These are phyloP conservation scores for Cladosporium oxysporum DNA, from an alignment of 2,329 filamentous ascomycete genomes.

Conservation along the genomic window DNA sequence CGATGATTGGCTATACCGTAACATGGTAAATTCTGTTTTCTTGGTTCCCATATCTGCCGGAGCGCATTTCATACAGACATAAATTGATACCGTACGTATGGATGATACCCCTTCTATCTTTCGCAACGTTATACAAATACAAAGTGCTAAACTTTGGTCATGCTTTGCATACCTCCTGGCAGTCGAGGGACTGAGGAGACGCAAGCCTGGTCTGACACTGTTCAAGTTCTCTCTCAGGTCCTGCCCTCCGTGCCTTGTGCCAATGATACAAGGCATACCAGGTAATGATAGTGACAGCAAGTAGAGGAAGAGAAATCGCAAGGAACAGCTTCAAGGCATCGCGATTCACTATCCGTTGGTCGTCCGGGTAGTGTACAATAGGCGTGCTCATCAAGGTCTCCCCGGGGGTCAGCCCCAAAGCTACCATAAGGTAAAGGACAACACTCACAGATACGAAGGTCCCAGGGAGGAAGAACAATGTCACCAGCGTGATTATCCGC, in stretches of 20 bases:
- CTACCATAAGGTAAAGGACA: neutral
- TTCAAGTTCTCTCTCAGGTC: no score
- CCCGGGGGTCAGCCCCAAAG: neutral
- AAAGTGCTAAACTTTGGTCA: no score
- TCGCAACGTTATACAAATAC: no score
- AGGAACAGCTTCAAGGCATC: constrained; percentile 39
- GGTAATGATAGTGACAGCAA: constrained; percentile 36
- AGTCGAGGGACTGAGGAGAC: no score
- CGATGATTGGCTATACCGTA: no score
- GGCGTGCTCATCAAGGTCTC: constrained; percentile 48
- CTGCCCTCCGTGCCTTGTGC: neutral
- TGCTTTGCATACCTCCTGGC: no score
- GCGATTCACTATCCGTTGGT: constrained; percentile 26
- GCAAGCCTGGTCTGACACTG: no score
- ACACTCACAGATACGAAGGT: constrained; percentile 46
- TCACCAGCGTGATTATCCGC: constrained; percentile 46
- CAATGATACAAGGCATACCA: constrained; percentile 40
- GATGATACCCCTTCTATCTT: no score
- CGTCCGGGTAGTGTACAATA: constrained; percentile 31
- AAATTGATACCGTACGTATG: no score
- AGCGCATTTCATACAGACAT: no score
- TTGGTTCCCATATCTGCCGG: neutral
- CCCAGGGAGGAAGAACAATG: constrained; percentile 46
- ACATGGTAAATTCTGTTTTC: neutral
- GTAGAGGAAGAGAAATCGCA: constrained; percentile 40